These are phyloP conservation scores for Krasilnikovozyma curviuscula DNA, from an alignment of 768 basidiomycete species.

Conservation along the genomic window DNA sequence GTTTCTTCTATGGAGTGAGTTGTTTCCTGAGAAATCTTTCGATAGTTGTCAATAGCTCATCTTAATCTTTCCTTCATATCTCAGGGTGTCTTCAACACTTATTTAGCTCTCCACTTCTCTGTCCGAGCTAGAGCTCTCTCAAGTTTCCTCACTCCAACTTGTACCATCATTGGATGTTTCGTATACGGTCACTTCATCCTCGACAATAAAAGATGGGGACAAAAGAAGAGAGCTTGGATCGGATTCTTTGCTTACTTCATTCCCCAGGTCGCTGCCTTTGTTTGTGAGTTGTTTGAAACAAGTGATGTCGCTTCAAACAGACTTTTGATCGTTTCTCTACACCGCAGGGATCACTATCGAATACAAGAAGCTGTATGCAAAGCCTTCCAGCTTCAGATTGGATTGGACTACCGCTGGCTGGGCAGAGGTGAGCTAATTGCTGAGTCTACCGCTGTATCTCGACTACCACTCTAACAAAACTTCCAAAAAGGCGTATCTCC, in stretches of 20 bases:
- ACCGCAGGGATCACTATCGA: not conserved
- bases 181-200: not conserved
- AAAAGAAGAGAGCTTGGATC: not conserved
- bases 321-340: not conserved
- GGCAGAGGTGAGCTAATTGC: too few relatives aligned
- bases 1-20: not conserved
- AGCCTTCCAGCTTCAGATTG: not conserved
- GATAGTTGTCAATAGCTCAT: too few relatives aligned
- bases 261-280: not conserved
- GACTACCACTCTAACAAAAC: too few relatives aligned
- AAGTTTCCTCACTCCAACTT: not conserved
- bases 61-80: not conserved
- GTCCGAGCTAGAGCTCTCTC: not conserved
- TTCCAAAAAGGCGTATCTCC: not conserved
- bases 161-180: not conserved
- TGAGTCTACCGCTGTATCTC: too few relatives aligned
- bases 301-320: not conserved
- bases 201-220: not conserved
- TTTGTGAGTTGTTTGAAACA: too few relatives aligned
- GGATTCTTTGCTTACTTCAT: not conserved
- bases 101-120: not conserved
- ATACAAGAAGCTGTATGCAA: not conserved
- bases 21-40: not conserved
- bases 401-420: not conserved
- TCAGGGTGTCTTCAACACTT: not conserved